Percentiles rank a stretch among this genome's conserved stretches.
Conservation (phyloP, 345 rosid genomes). For the Gossypium sturtianum region DNA sequence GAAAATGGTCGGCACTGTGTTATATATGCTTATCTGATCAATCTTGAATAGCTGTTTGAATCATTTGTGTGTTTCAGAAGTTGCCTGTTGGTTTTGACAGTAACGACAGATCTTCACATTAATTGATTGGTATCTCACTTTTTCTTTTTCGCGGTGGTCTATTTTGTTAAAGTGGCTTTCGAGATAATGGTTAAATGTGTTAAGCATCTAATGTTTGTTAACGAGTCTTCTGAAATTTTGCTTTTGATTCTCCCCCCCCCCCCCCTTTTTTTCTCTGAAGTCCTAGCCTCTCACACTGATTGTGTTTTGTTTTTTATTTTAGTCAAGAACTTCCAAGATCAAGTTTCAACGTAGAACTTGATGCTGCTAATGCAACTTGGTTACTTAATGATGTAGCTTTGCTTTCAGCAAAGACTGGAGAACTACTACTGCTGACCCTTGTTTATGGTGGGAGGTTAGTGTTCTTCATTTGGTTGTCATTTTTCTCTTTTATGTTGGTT, state of each 20-base stretch:
- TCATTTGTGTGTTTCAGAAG: neutral
- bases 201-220: neutral
- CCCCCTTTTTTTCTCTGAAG: neutral
- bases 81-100: neutral
- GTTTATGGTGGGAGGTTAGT: conserved; percentile 90
- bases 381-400: conserved; percentile 73
- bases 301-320: conserved; percentile 24
- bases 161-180: neutral
- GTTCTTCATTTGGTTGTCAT: neutral
- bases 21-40: neutral
- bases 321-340: conserved; percentile 95
- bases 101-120: neutral
- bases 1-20: neutral
- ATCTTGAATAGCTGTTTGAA: neutral
- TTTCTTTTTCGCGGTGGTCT: neutral
- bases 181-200: neutral
- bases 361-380: conserved; percentile 90
- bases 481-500: conserved; percentile 2
- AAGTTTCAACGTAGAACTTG: conserved; percentile 83
- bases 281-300: neutral
- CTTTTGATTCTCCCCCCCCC: neutral
- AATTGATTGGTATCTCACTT: neutral
- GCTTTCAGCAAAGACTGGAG: conserved; percentile 88
- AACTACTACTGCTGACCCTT: conserved; percentile 74
- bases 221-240: neutral